These are phyloP conservation scores for Pyrus hybrid DNA, from an alignment of 331 rosid genomes.

Conservation along the genomic window DNA sequence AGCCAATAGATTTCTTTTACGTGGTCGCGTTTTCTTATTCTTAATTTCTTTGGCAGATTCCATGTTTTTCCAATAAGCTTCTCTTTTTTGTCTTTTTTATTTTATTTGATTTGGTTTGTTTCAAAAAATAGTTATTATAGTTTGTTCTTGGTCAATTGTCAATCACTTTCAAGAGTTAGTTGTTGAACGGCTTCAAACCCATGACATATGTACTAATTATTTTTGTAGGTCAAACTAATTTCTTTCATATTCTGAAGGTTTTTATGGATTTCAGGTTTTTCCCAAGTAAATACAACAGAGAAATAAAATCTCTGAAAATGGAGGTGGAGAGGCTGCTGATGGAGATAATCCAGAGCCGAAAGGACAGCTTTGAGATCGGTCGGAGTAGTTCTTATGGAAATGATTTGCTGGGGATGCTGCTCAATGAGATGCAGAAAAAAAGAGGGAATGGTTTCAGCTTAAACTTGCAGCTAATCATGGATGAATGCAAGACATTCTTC, in stretches of 20 bases:
- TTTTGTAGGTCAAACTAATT: neutral
- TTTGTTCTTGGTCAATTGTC: neutral
- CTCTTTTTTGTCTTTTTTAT: neutral
- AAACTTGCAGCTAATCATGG: constrained; percentile 69
- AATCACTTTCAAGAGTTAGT: constrained; percentile 4
- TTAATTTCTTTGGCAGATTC: constrained; percentile 1
- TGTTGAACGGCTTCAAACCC: neutral
- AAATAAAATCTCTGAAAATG: constrained; percentile 62
- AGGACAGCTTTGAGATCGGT: constrained; percentile 75
- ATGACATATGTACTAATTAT: neutral
- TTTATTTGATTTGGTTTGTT: neutral
- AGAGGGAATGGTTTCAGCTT: constrained; percentile 40
- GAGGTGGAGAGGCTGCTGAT: constrained; percentile 77
- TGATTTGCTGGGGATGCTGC: constrained; percentile 70
- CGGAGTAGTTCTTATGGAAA: constrained; percentile 72
- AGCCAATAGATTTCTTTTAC: neutral
- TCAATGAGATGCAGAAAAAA: constrained; percentile 70
- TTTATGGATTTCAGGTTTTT: constrained; percentile 40
- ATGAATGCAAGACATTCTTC: constrained; percentile 95
- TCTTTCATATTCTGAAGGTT: neutral
- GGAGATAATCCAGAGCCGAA: constrained; percentile 88
- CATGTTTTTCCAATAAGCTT: constrained; percentile 1
- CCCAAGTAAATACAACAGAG: constrained; percentile 90
- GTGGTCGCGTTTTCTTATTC: neutral
- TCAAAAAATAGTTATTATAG: neutral